A percentile compares a stretch with the other conserved stretches of the same genome.
Conservation (phyloP, 805 yeast species). For the Kluyveromyces siamensis region DNA sequence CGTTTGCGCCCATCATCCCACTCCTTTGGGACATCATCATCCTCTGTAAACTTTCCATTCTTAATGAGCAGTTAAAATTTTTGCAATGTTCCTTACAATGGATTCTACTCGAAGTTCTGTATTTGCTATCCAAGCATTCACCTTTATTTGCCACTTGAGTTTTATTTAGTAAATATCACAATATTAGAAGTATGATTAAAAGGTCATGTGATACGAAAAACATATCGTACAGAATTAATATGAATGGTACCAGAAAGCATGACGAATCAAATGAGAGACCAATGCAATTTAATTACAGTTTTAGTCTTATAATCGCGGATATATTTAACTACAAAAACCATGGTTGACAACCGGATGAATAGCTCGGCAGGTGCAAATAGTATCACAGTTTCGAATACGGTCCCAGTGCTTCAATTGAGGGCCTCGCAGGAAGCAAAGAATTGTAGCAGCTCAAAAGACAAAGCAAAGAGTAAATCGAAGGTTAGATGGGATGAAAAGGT, state of each 20-base stretch:
- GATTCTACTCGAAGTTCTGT: neutral
- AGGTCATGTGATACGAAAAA: neutral
- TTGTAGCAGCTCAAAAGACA: neutral
- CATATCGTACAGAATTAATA: neutral
- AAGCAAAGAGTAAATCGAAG: slow-evolving; percentile 30
- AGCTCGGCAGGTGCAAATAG: slow-evolving; percentile 12
- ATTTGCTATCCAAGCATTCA: too few relatives aligned
- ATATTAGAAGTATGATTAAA: neutral
- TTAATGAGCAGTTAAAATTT: neutral
- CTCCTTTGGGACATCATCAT: slow-evolving; percentile 31
- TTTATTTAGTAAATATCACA: too few relatives aligned
- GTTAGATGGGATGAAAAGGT: slow-evolving; percentile 84
- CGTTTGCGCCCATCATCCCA: slow-evolving; percentile 38
- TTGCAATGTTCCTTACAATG: neutral
- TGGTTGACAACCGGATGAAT: neutral
- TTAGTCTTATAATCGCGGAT: neutral
- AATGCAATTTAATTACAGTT: too few relatives aligned
- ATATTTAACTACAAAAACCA: neutral
- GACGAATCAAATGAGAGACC: neutral
- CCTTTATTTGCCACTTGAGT: neutral
- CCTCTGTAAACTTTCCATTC: slow-evolving; percentile 37
- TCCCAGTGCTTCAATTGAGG: slow-evolving; percentile 22
- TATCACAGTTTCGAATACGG: slow-evolving; percentile 11
- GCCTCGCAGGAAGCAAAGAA: slow-evolving; percentile 6
- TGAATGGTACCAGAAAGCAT: neutral